Conservation (phyloP, 2,329 filamentous ascomycete species). For the Lasiodiplodia gonubiensis region DNA sequence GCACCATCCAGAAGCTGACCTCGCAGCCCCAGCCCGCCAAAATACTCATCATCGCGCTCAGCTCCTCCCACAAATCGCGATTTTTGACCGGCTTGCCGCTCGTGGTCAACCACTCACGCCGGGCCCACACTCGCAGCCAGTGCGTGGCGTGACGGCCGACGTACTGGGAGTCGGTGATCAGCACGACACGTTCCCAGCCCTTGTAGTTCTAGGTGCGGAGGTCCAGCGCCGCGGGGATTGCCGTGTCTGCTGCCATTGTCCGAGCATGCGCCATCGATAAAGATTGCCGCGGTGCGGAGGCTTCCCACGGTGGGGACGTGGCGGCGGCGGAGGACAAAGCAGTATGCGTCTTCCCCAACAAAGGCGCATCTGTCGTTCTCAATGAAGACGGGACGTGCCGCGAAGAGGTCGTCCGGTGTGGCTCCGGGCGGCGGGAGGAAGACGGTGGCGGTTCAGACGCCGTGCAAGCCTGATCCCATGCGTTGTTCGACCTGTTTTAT, state of each 20-base stretch:
- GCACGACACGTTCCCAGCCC: conserved; percentile 45
- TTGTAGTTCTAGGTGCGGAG: conserved; percentile 54
- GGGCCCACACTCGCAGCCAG: not conserved
- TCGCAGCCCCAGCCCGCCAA: not conserved
- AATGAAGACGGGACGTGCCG: not conserved
- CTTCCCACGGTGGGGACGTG: not conserved
- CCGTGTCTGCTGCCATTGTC: conserved; percentile 45
- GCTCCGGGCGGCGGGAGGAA: not conserved
- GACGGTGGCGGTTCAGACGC: not conserved
- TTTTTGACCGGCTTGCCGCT: not conserved
- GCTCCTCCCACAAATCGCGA: not conserved
- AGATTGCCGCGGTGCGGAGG: conserved; percentile 36
- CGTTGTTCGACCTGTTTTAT: not conserved
- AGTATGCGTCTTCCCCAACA: accelerated
- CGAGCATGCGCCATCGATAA: conserved; percentile 55
- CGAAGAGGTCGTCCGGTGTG: not conserved
- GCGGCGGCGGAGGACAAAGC: not conserved
- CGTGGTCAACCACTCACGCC: not conserved
- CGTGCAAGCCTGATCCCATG: not conserved
- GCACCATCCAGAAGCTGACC: conserved; percentile 12
- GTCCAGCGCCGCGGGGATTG: conserved; percentile 48
- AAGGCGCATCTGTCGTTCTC: accelerated
- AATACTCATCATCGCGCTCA: not conserved
- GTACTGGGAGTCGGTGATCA: conserved; percentile 4
- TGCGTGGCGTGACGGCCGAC: not conserved